Evolutionary conservation across 805 yeast genomes (phyloP).

Genomic region (Hermanozyma aechmeae): DNA sequence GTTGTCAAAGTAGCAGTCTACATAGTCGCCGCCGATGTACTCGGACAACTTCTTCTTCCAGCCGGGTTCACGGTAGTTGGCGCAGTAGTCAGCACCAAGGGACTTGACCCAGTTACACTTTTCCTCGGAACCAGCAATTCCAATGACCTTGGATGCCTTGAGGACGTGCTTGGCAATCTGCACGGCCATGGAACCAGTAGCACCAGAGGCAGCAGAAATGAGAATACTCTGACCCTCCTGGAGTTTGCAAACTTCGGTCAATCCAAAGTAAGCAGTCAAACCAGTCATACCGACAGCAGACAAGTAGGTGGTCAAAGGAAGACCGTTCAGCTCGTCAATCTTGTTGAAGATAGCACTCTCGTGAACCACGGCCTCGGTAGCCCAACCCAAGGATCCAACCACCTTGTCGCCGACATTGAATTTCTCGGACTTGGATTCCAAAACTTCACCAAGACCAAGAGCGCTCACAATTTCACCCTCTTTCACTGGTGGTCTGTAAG

Average conservation of each 20-base stretch:
- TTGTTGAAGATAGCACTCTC: slow-evolving; percentile 17
- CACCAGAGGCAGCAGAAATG: slow-evolving; percentile 63
- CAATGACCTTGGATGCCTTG: slow-evolving; percentile 48
- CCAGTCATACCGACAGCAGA: slow-evolving; percentile 49
- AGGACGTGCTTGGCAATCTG: slow-evolving; percentile 47
- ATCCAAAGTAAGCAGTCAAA: slow-evolving; percentile 52
- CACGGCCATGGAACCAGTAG: slow-evolving; percentile 55
- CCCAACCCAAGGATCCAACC: slow-evolving; percentile 35
- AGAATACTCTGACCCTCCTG: slow-evolving; percentile 37
- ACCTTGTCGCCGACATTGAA: slow-evolving; percentile 38
- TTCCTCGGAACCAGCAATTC: slow-evolving; percentile 51
- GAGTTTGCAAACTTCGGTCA: slow-evolving; percentile 40
- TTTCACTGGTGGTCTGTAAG: slow-evolving; percentile 28
- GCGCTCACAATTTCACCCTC: slow-evolving; percentile 38
- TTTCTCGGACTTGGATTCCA: slow-evolving; percentile 34
- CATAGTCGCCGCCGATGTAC: slow-evolving; percentile 35
- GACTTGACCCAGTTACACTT: slow-evolving; percentile 47
- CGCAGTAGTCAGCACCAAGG: slow-evolving; percentile 42
- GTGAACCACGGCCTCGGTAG: slow-evolving; percentile 32
- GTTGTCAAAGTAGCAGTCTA: slow-evolving; percentile 49
- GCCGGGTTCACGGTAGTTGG: slow-evolving; percentile 42
- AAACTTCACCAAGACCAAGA: slow-evolving; percentile 39
- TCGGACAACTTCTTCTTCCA: slow-evolving; percentile 15
- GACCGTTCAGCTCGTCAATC: slow-evolving; percentile 15
- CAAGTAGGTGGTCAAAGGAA: slow-evolving; percentile 36